Conservation (phyloP, 164 flowering plant species). For the Umbellularia californica region DNA sequence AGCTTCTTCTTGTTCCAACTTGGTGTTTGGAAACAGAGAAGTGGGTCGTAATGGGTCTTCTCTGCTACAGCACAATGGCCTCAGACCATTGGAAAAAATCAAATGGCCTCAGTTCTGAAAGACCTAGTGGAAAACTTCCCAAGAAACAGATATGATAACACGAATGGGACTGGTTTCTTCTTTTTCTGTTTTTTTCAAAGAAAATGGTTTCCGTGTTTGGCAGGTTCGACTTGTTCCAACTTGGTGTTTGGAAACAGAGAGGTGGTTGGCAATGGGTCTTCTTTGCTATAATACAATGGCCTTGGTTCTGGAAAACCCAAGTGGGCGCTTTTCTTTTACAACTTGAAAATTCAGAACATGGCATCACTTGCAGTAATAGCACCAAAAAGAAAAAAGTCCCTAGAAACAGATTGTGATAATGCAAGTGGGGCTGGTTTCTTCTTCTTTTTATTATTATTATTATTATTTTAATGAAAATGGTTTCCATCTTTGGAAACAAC, state of each 20-base stretch:
- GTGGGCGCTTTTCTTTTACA: constrained; percentile 22
- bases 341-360: constrained; percentile 39
- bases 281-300: constrained; percentile 34
- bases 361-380: constrained; percentile 42
- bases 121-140: constrained; percentile 13
- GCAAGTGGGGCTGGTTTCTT: constrained; percentile 69
- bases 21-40: constrained; percentile 25
- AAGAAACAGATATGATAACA: too few relatives aligned
- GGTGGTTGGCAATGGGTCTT: constrained; percentile 24
- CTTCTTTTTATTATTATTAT: too few relatives aligned
- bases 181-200: too few relatives aligned
- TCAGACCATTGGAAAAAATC: constrained; percentile 30
- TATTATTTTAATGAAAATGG: too few relatives aligned
- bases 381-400: constrained; percentile 63
- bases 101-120: constrained; percentile 14
- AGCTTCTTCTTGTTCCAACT: constrained; percentile 25
- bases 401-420: constrained; percentile 65
- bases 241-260: constrained; percentile 25
- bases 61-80: constrained; percentile 34
- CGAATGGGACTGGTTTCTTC: too few relatives aligned
- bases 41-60: constrained; percentile 29
- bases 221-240: constrained; percentile 26
- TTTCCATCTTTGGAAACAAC: constrained; percentile 51
- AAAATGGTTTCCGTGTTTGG: neutral
- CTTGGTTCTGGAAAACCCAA: constrained; percentile 23